Conservation (phyloP, 768 basidiomycete species). For the Hygrophoropsis aurantiaca region DNA sequence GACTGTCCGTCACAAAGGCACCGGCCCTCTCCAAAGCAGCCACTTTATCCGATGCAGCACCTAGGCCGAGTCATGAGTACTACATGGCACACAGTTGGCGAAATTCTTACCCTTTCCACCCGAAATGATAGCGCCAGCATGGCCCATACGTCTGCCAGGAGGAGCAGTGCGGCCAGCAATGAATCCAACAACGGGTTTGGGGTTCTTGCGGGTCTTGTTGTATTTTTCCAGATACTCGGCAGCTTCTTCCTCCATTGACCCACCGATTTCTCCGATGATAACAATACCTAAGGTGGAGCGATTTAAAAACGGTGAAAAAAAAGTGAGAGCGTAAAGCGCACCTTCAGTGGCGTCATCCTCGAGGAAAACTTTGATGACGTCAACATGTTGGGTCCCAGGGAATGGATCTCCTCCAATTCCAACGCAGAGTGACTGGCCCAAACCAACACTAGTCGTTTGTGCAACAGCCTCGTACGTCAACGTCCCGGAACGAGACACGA, state of each 20-base stretch:
- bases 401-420: conserved; percentile 98
- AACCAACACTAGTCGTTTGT: conserved; percentile 92
- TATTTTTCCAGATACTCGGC: conserved; percentile 92
- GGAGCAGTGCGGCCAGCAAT: conserved; percentile 98
- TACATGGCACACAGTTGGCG: neutral
- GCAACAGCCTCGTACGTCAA: conserved; percentile 98
- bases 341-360: conserved; percentile 94
- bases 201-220: conserved; percentile 83
- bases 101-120: conserved; percentile 83
- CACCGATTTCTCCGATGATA: conserved; percentile 98
- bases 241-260: conserved; percentile 99
- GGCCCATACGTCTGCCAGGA: conserved; percentile 97
- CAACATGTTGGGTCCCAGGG: conserved; percentile 93
- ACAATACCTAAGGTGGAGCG: conserved; percentile 70
- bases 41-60: conserved; percentile 93
- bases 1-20: conserved; percentile 90
- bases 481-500: conserved; percentile 94
- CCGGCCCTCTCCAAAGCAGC: conserved; percentile 88
- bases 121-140: conserved; percentile 96
- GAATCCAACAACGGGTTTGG: conserved; percentile 97
- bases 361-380: conserved; percentile 95
- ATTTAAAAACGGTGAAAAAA: conserved; percentile 2
- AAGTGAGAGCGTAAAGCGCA: conserved; percentile 26
- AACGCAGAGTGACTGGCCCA: conserved; percentile 94
- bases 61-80: conserved; percentile 30